Evolutionary conservation across 2,329 filamentous ascomycete genomes (phyloP), one percentile per base, ranked within the genome.

Genomic region (Ophiostoma pallidulum): DNA sequence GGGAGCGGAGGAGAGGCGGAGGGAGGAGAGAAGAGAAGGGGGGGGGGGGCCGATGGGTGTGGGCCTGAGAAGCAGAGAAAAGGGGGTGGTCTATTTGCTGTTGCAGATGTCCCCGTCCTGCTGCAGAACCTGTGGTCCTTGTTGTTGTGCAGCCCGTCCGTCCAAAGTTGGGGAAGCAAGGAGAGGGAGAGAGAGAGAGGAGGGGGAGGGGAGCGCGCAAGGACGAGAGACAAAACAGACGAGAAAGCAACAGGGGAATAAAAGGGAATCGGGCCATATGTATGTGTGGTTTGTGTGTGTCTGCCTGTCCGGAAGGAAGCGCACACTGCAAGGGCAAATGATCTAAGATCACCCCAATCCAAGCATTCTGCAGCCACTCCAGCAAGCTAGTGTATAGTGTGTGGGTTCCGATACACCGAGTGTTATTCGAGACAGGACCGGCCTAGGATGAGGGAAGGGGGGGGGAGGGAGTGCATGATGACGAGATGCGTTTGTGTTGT

Each of bases 371-470:
- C 41, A 37, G 10, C 29, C 24, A 41, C 47, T 49, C 33, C 38
- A 49, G 35, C 22, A 39, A 45, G 37, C 16, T 49, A 28, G 40
- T 39, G 12, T 41, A n/a, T n/a, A n/a, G n/a, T n/a, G 36, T 28
- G 47, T 43, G 47, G 41, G 16, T 45, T 41, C 29, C 36, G 33
- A 37, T 41, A 45, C 37, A 49, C 41, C 41, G 47, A 49, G 18
- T 24, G 14, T 42, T 22, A 22, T 44, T 44, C 20, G 24, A 44
- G 20, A 29, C 22, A 28, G 13, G 9, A 26, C 12, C 32, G 32
- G 13, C 20, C 35, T 43, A 26, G 41, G 41, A 37, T 16, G 36
- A n/a, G 33, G 14, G 18, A 31, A 12, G 31, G 31, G 18, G 47
- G 38, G 31, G 32, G n/a, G 6, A 33, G 36, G 24, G 19, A 45